Percentiles rank a stretch among this genome's conserved stretches.
Conservation (phyloP, 2,329 filamentous ascomycete genomes). For the Aureobasidium mangrovei region DNA sequence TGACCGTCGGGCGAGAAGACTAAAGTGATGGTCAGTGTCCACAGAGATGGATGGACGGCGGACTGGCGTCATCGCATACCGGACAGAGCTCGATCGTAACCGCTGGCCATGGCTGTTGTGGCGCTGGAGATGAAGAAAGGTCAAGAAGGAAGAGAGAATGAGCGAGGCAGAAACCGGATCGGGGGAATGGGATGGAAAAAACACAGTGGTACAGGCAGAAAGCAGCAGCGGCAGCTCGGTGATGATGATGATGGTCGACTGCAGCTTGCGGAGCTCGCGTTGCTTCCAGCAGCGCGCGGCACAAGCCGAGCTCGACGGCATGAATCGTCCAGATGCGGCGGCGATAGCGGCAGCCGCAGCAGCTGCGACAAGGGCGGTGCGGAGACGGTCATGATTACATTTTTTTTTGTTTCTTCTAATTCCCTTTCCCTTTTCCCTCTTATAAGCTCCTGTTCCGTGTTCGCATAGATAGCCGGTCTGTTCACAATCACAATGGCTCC, state of each 20-base stretch:
- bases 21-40: conserved; percentile 29
- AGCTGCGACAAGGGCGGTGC: background rate
- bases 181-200: background rate
- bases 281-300: background rate
- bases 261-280: background rate
- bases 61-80: conserved; percentile 16
- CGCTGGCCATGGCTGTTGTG: conserved; percentile 62
- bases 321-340: background rate
- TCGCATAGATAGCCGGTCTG: background rate
- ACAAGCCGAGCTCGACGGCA: conserved; percentile 1
- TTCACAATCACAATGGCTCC: conserved; percentile 11
- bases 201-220: background rate
- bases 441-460: background rate
- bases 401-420: background rate
- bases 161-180: background rate
- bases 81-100: conserved; percentile 76
- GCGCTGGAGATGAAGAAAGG: background rate
- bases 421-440: background rate
- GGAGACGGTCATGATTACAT: background rate
- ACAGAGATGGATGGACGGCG: background rate
- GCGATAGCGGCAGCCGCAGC: background rate
- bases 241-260: background rate
- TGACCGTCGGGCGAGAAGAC: conserved; percentile 99
- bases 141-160: background rate
- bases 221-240: background rate